A percentile compares a stretch with the other conserved stretches of the same genome.
Evolutionary conservation across 1,284 basidiomycete species (phyloP).

Genomic region (Cystobasidiaceae sp.): DNA sequence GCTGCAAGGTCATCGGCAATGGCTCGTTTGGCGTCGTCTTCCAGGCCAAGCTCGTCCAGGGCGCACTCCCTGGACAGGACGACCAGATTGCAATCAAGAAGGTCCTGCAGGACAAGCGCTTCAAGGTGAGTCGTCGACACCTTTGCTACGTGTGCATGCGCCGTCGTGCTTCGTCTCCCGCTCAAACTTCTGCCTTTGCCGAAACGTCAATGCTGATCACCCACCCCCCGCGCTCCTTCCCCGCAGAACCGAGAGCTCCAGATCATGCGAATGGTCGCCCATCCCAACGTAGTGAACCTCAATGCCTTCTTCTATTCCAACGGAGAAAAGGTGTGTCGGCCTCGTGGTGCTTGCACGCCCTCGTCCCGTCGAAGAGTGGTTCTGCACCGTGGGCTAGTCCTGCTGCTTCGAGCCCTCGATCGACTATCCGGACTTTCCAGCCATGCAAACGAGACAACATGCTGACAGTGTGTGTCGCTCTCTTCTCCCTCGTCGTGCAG

Average conservation of each 20-base stretch:
- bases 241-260: conserved; percentile 94
- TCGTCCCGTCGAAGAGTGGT: not conserved
- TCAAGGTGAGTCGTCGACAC: conserved; percentile 68
- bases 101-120: conserved; percentile 98
- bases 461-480: too few species aligned
- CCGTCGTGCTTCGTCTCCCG: not conserved
- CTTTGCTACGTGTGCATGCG: not conserved
- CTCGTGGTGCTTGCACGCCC: conserved; percentile 28
- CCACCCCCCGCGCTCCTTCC: not conserved
- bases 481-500: conserved; percentile 25
- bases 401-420: too few species aligned
- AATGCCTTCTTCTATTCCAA: conserved; percentile 99
- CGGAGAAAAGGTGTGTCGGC: conserved; percentile 79
- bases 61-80: conserved; percentile 40
- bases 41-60: conserved; percentile 55
- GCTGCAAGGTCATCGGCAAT: conserved; percentile 97
- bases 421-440: too few species aligned
- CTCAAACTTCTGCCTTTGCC: too few species aligned
- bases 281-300: conserved; percentile 97
- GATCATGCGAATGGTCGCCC: conserved; percentile 96
- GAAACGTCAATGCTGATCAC: not conserved
- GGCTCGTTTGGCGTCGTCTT: conserved; percentile 99
- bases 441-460: too few species aligned
- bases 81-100: conserved; percentile 99
- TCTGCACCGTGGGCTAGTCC: conserved; percentile 29